Evolutionary conservation across 2,329 filamentous ascomycete species (phyloP).

Genomic region (Ophioceras dolichostomum): DNA sequence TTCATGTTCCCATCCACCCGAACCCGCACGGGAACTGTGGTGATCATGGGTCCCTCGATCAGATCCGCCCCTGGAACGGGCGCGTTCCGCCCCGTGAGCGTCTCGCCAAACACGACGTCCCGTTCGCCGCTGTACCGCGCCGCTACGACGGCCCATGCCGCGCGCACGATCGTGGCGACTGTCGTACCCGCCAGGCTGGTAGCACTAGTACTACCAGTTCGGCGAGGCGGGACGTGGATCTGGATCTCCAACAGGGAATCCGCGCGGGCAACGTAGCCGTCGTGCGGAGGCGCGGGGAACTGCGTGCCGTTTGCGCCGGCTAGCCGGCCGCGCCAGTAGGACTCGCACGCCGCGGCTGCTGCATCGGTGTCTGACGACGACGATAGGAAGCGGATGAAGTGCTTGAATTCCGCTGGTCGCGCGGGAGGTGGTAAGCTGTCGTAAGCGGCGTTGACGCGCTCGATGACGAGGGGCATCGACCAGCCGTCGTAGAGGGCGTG

Average conservation of each 20-base stretch:
- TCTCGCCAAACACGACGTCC: conserved; percentile 48
- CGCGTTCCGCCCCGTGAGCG: conserved; percentile 42
- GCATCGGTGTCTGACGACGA: too few species aligned
- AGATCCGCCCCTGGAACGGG: conserved; percentile 34
- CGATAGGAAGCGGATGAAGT: conserved; percentile 35
- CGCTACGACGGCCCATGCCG: conserved; percentile 44
- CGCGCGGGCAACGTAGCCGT: conserved; percentile 34
- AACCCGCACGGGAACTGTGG: conserved; percentile 44
- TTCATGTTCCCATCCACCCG: conserved; percentile 26
- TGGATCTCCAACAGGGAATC: conserved; percentile 42
- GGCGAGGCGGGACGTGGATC: conserved; percentile 20
- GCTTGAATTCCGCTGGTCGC: conserved; percentile 29
- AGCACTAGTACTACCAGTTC: not conserved
- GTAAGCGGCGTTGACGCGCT: conserved; percentile 33
- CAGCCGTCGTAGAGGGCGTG: conserved; percentile 46
- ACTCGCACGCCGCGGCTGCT: conserved; percentile 26
- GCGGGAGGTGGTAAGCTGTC: conserved; percentile 17
- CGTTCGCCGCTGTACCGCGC: conserved; percentile 34
- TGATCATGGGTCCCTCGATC: conserved; percentile 49
- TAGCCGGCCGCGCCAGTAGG: conserved; percentile 33
- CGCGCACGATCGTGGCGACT: conserved; percentile 42
- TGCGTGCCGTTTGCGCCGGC: conserved; percentile 29
- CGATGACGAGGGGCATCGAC: conserved; percentile 37
- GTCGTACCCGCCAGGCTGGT: conserved; percentile 28
- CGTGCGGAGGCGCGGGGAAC: conserved; percentile 33